Evolutionary conservation across 1,139 yeast genomes (phyloP).

Genomic region (Nakaseomyces delphensis): DNA sequence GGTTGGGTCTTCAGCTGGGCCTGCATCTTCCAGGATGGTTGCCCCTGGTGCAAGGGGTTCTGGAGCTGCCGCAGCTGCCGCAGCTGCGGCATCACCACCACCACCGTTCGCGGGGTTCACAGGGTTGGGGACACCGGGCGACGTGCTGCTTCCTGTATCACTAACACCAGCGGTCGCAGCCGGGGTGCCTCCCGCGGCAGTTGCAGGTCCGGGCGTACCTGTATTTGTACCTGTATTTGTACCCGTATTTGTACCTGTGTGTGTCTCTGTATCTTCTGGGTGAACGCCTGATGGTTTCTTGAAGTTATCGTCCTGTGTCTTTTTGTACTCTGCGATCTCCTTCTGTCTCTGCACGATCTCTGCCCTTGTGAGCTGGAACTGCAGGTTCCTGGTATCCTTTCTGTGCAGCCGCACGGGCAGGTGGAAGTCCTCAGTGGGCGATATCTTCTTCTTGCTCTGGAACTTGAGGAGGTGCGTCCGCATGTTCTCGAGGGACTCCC

Average conservation of each 20-base stretch:
- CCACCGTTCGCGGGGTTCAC: not conserved
- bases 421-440: conserved; percentile 61
- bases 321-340: conserved; percentile 34
- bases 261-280: not conserved
- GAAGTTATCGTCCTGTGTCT: conserved; percentile 19
- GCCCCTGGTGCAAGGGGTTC: conserved; percentile 14
- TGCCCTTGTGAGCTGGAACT: conserved; percentile 67
- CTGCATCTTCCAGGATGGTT: conserved; percentile 29
- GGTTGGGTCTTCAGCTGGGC: conserved; percentile 31
- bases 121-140: not conserved
- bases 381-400: conserved; percentile 85
- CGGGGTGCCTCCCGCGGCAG: conserved; percentile 7
- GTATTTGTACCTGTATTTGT: conserved; percentile 2
- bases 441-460: conserved; percentile 62
- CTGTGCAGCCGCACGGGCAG: conserved; percentile 82
- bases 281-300: conserved; percentile 3
- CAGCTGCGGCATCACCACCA: not conserved
- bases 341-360: conserved; percentile 45
- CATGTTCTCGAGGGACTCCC: conserved; percentile 62
- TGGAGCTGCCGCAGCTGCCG: conserved; percentile 7
- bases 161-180: conserved; percentile 1
- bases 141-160: not conserved
- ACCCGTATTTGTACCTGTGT: not conserved
- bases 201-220: not conserved
- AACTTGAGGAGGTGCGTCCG: conserved; percentile 78